Conservation (phyloP, 78 protist species). For the Polysphondylium violaceum region DNA sequence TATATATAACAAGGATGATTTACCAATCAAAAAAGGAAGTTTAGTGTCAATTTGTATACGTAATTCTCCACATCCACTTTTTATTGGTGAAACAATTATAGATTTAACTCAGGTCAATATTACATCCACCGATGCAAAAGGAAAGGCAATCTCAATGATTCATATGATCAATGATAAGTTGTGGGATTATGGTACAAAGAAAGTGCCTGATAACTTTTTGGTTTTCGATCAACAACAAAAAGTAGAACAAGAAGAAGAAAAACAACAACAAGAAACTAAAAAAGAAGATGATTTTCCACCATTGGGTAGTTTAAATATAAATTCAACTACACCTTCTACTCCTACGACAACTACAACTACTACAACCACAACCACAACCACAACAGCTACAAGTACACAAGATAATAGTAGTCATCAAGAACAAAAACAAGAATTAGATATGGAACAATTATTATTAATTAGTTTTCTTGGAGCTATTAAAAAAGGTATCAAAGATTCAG, state of each 20-base stretch:
- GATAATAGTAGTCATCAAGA: background rate
- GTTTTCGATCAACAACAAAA: background rate
- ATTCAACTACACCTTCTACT: slow-evolving; percentile 19
- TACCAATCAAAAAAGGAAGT: slow-evolving; percentile 16
- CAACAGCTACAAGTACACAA: background rate
- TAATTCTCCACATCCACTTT: slow-evolving; percentile 18
- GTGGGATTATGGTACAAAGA: slow-evolving; percentile 66
- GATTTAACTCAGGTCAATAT: background rate
- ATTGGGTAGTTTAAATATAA: background rate
- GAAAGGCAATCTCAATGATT: slow-evolving; percentile 32
- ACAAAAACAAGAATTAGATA: background rate
- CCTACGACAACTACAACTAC: slow-evolving; percentile 10
- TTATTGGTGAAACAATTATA: slow-evolving; percentile 25
- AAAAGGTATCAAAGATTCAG: slow-evolving; percentile 37
- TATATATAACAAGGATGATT: slow-evolving; percentile 10
- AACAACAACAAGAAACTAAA: background rate
- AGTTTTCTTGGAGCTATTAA: slow-evolving; percentile 73
- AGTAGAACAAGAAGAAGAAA: background rate
- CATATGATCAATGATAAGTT: slow-evolving; percentile 50
- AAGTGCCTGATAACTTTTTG: slow-evolving; percentile 11
- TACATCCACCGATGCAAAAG: background rate
- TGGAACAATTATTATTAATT: slow-evolving; percentile 37
- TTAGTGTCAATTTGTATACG: slow-evolving; percentile 35
- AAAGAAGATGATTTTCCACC: background rate
- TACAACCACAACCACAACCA: slow-evolving; percentile 23